Base-by-base conservation (phyloP, 345 rosid species). In the Linum tenue region DNA sequence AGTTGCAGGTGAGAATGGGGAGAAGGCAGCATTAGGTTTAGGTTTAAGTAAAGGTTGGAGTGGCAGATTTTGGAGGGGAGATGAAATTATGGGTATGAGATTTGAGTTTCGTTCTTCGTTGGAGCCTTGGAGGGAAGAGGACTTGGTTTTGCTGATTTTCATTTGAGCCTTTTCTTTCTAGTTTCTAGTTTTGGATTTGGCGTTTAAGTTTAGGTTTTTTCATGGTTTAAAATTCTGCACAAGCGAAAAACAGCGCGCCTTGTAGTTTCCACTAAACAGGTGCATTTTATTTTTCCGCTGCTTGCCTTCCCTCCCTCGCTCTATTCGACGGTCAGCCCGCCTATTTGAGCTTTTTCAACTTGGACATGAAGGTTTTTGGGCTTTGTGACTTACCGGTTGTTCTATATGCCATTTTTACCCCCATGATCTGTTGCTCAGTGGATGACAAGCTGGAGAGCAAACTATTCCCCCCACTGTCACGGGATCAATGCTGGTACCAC, bases 41-140 rank as follows among this genome's bases (percentile, higher is more conserved):
- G 56, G 66, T 72, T 22, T 22, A 22, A 22, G 31, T 75, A 59
- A 60, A 77, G 73, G 39, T 62, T 73, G 31, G 64, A 1, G 31
- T 22, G 31, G 31, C 31, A 22, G 1, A 22, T 22, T 73, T 72
- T 73, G 72, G 78, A 69, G 78, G 78, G 72, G 59, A 60, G 41
- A 56, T 12, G 31, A 22, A 22, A 6, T n/a, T 14, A 2, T 17
- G 39, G 61, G 41, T 36, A n/a, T 15, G n/a, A 66, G 1, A 42
- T 66, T 64, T 40, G 17, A 38, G 38, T 60, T 64, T 60, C 51
- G 38, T 6, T 67, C 42, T 44, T 8, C 31, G 31, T 22, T 22
- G 31, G 31, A 22, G 31, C 41, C 8, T 31, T 59, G 59, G 51
- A 72, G 39, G 5, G 59, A 63, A 63, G 67, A 38, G 64, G 60